Conservation (phyloP, 495 filamentous ascomycete genomes). For the Daldinia loculata region DNA sequence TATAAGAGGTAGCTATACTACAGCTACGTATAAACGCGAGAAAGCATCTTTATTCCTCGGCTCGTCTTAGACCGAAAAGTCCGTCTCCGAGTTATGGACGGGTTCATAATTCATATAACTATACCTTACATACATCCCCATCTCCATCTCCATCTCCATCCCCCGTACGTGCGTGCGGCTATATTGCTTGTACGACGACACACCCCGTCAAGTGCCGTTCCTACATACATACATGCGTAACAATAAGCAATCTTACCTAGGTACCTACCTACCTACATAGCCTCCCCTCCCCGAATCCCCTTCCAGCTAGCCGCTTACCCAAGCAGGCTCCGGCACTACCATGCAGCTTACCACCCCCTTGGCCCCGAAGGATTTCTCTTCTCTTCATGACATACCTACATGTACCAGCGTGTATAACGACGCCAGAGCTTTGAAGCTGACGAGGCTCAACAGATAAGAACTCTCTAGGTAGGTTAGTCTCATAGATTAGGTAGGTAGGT, state of each 20-base stretch:
- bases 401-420: neutral
- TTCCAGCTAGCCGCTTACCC: neutral
- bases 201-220: neutral
- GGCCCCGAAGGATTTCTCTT: neutral
- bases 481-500: no score
- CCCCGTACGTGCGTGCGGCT: neutral
- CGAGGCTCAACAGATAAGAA: neutral
- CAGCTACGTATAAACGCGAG: no score
- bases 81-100: no score
- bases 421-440: neutral
- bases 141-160: neutral
- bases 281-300: no score
- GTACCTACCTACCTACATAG: neutral
- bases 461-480: neutral
- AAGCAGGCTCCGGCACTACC: neutral
- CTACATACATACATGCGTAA: neutral
- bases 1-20: no score
- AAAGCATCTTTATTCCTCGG: no score
- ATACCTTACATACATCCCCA: neutral
- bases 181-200: neutral
- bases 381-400: neutral
- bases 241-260: neutral
- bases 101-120: no score
- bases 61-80: no score
- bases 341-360: neutral